Evolutionary conservation across 2,329 filamentous ascomycete genomes (phyloP).

Genomic region (Ophiostoma sp.): DNA sequence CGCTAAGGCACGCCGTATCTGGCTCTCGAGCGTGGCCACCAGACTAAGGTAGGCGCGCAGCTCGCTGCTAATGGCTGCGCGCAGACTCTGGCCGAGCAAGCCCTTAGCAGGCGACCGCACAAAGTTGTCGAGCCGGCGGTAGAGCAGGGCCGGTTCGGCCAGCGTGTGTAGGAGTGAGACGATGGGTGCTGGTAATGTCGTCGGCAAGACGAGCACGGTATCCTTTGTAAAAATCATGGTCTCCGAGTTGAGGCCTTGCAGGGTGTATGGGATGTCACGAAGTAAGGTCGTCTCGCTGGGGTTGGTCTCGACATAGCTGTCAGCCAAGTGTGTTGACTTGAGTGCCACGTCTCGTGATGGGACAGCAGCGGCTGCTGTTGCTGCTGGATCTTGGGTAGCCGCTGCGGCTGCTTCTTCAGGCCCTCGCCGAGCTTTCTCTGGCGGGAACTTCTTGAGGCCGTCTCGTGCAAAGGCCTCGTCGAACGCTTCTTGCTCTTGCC

Average conservation of each 20-base stretch:
- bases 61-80: conserved; percentile 81
- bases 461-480: conserved; percentile 57
- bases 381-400: conserved; percentile 33
- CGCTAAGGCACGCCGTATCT: conserved; percentile 80
- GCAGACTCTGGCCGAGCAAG: conserved; percentile 86
- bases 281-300: conserved; percentile 67
- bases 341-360: conserved; percentile 48
- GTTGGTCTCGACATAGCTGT: conserved; percentile 57
- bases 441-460: conserved; percentile 49
- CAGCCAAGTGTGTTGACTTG: conserved; percentile 59
- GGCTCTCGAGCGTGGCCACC: conserved; percentile 87
- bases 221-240: conserved; percentile 74
- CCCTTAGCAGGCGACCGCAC: conserved; percentile 79
- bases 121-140: conserved; percentile 76
- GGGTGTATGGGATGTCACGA: conserved; percentile 83
- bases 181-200: conserved; percentile 77
- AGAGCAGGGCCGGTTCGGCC: conserved; percentile 91
- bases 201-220: conserved; percentile 71
- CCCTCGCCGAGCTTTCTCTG: conserved; percentile 43
- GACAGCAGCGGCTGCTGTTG: conserved; percentile 25
- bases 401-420: conserved; percentile 37
- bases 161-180: conserved; percentile 85
- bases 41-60: conserved; percentile 86
- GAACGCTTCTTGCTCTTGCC: conserved; percentile 51
- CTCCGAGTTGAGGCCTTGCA: conserved; percentile 87